phyloP scores from a whole-genome alignment of 2,329 filamentous ascomycete species.

The Passalora sequoiae region DNA sequence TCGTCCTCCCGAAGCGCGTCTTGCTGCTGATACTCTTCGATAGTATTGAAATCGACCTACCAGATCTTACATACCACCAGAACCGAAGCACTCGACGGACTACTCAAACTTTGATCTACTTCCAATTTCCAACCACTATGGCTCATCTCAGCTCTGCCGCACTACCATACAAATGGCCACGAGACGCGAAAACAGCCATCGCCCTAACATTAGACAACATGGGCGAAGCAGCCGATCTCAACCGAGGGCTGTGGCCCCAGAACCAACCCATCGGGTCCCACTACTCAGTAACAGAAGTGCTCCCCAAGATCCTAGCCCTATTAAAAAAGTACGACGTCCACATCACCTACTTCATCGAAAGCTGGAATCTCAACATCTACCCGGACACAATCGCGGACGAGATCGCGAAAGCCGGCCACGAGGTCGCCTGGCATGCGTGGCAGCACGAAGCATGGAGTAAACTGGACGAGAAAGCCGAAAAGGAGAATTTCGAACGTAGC shows the following conservation, averaged over 20 bases:
- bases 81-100: too few relatives aligned
- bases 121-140: not conserved
- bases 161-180: conserved; percentile 25
- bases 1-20: too few relatives aligned
- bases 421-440: conserved; percentile 33
- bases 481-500: conserved; percentile 27
- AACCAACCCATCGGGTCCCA: conserved; percentile 28
- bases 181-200: conserved; percentile 26
- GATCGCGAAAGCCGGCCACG: conserved; percentile 27
- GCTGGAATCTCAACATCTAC: conserved; percentile 31
- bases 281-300: conserved; percentile 26
- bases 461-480: conserved; percentile 21
- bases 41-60: too few relatives aligned
- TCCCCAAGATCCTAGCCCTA: conserved; percentile 28
- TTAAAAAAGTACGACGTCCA: conserved; percentile 26
- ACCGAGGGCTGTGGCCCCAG: conserved; percentile 28
- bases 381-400: conserved; percentile 18
- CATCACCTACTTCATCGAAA: conserved; percentile 33
- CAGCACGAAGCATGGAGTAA: conserved; percentile 34
- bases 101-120: too few relatives aligned
- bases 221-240: conserved; percentile 34
- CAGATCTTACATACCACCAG: too few relatives aligned
- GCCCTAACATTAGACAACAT: conserved; percentile 34
- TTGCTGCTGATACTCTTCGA: too few relatives aligned
- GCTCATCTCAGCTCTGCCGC: not conserved